phyloP scores from a whole-genome alignment of 2,329 filamentous ascomycete species.

The Neonectria faginata region DNA sequence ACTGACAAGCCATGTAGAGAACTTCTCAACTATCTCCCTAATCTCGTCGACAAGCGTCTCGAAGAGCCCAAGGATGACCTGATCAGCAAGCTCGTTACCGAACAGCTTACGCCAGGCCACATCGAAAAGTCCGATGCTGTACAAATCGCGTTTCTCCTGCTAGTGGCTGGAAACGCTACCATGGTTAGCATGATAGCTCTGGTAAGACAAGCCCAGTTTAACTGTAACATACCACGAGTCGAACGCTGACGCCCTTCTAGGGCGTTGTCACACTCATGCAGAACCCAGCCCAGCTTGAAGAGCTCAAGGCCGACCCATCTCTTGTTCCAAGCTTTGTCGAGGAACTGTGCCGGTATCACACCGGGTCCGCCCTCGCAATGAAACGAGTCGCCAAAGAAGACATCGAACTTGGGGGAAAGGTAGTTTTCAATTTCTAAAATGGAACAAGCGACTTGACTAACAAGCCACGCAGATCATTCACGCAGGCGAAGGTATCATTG shows the following conservation, averaged over 20 bases:
- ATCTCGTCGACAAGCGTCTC: slow-evolving; percentile 55
- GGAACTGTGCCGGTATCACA: slow-evolving; percentile 62
- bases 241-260: slow-evolving; percentile 32
- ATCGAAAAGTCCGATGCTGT: slow-evolving; percentile 56
- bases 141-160: slow-evolving; percentile 61
- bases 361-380: slow-evolving; percentile 59
- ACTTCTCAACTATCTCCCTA: slow-evolving; percentile 58
- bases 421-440: slow-evolving; percentile 10
- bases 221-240: background rate
- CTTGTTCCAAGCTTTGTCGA: slow-evolving; percentile 57
- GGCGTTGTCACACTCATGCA: slow-evolving; percentile 59
- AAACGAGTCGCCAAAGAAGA: slow-evolving; percentile 61
- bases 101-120: slow-evolving; percentile 55
- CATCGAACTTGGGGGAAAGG: slow-evolving; percentile 57
- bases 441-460: background rate
- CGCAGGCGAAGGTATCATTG: slow-evolving; percentile 60
- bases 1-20: slow-evolving; percentile 43
- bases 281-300: slow-evolving; percentile 56
- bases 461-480: slow-evolving; percentile 49
- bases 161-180: slow-evolving; percentile 64
- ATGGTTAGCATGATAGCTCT: slow-evolving; percentile 64
- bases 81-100: slow-evolving; percentile 57
- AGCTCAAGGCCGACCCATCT: slow-evolving; percentile 54
- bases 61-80: slow-evolving; percentile 58
- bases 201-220: slow-evolving; percentile 38